Evolutionary conservation across 2,329 filamentous ascomycete species (phyloP).

Genomic region (Microthyrium microscopicum): DNA sequence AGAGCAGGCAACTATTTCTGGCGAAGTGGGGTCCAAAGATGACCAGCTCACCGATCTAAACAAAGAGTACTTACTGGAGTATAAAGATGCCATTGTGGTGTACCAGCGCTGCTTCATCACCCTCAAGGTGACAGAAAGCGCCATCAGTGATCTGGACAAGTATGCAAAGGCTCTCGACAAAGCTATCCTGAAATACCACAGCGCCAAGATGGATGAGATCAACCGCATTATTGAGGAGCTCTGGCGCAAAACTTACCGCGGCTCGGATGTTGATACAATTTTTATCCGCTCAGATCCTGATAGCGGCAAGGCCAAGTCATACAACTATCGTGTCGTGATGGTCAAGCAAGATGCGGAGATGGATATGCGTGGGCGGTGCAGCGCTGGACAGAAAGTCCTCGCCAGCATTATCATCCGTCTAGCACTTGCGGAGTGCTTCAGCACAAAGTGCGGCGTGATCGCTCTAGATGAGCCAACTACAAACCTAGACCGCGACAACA

Average conservation of each 20-base stretch:
- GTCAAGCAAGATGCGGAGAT: constrained; percentile 93
- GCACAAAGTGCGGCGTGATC: constrained; percentile 87
- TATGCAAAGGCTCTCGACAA: constrained; percentile 78
- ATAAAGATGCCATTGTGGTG: constrained; percentile 61
- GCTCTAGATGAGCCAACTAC: constrained; percentile 96
- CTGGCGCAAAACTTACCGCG: constrained; percentile 95
- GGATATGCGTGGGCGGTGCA: constrained; percentile 98
- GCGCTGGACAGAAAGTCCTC: constrained; percentile 88
- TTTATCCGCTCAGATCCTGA: constrained; percentile 88
- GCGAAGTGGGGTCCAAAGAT: constrained; percentile 70
- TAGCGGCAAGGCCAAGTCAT: constrained; percentile 56
- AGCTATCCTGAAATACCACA: constrained; percentile 94
- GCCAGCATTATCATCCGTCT: constrained; percentile 95
- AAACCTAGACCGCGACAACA: constrained; percentile 91
- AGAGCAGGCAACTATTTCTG: constrained; percentile 57
- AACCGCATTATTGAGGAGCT: constrained; percentile 88
- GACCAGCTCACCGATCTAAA: constrained; percentile 57
- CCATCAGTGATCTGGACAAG: constrained; percentile 73
- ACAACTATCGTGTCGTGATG: constrained; percentile 97
- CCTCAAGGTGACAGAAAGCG: constrained; percentile 81
- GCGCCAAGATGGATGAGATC: constrained; percentile 95
- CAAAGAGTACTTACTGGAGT: constrained; percentile 69
- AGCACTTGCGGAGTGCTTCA: constrained; percentile 90
- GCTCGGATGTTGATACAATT: constrained; percentile 93
- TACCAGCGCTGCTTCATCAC: constrained; percentile 82